Evolutionary conservation across 163 green algal genomes (phyloP), one percentile per base, ranked within the genome.

Genomic region (Prototheca wickerhamii): DNA sequence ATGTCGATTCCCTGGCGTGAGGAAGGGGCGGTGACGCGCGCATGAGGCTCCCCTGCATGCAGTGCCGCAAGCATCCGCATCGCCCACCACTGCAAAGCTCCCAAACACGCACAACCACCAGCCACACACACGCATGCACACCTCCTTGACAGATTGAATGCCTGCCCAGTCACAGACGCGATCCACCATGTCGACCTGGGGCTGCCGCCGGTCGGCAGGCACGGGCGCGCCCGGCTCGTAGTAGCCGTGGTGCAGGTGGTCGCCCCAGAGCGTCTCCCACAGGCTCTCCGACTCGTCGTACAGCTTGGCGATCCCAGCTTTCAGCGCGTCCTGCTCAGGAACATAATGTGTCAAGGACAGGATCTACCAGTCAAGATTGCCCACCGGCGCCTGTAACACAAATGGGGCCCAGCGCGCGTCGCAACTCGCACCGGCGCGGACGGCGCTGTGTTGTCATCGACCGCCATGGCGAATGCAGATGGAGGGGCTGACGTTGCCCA

Each of bases 171-270:
- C 67, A 2, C 96, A 76, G 54, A 61, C 63, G 49, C 91, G 69
- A 4, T 98, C 89, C 62, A 98, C 95, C 91, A 98, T 98, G 60
- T 98, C 91, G 5, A 95, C 69, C 80, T 98, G 93, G 3, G 92
- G 91, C 70, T 96, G 60, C 4, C n/a, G 63, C 56, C 75, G 58
- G 75, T 98, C 87, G 72, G 56, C 85, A 69, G 88, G 91, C 1
- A 63, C 60, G 0, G 75, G n/a, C 0, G 60, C 63, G 23, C 71
- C 82, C 34, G 82, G 65, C 1, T 83, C 80, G 63, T 98, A 98
- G 77, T 93, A 96, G 23, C 86, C 92, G 65, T 98, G 92, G 77
- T 98, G 93, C 89, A 98, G 95, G 82, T 98, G 93, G 69, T 96
- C 85, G 10, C 67, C 53, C 92, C 92, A 97, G 70, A 96, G 89